Percentiles rank a stretch among this genome's conserved stretches.
Evolutionary conservation across 306 rosid genomes (phyloP).

Genomic region (Fagus crenata): DNA sequence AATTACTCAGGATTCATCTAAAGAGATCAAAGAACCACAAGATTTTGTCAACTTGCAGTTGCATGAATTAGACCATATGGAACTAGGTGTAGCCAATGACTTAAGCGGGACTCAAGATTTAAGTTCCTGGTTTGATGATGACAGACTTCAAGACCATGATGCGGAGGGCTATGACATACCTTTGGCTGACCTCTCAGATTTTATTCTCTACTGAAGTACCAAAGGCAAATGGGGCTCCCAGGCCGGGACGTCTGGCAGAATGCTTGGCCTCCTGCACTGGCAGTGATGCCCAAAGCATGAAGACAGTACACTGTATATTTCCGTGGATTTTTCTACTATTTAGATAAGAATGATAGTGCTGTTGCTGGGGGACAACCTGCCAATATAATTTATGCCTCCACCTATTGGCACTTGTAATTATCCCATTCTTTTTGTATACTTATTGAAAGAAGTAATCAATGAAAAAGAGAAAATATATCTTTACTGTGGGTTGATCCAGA

Average conservation of each 20-base stretch:
- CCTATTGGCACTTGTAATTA: conserved; percentile 64
- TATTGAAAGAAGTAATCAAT: conserved; percentile 37
- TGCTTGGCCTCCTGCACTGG: too few relatives aligned
- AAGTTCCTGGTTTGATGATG: conserved; percentile 68
- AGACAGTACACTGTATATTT: conserved; percentile 44
- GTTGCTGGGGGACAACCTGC: conserved; percentile 52
- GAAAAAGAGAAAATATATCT: conserved; percentile 30
- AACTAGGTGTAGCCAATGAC: conserved; percentile 56
- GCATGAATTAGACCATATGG: conserved; percentile 66
- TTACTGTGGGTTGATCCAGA: conserved; percentile 41
- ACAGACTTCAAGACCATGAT: conserved; percentile 59
- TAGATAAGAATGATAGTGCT: conserved; percentile 37
- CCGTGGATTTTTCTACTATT: conserved; percentile 38
- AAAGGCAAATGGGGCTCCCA: too few relatives aligned
- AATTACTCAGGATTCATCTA: conserved; percentile 30
- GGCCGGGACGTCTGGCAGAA: too few relatives aligned
- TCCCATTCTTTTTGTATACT: conserved; percentile 68
- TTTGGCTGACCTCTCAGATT: conserved; percentile 81
- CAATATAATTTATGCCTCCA: conserved; percentile 56
- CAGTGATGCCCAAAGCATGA: conserved; percentile 25
- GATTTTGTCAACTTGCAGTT: conserved; percentile 46
- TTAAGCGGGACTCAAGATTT: conserved; percentile 63
- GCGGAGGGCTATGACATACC: conserved; percentile 71
- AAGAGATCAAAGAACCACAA: conserved; percentile 42
- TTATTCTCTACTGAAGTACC: conserved; percentile 23